Evolutionary conservation across 2,329 filamentous ascomycete genomes (phyloP), one percentile per base, ranked within the genome.

Genomic region (Triangularia verruculosa): DNA sequence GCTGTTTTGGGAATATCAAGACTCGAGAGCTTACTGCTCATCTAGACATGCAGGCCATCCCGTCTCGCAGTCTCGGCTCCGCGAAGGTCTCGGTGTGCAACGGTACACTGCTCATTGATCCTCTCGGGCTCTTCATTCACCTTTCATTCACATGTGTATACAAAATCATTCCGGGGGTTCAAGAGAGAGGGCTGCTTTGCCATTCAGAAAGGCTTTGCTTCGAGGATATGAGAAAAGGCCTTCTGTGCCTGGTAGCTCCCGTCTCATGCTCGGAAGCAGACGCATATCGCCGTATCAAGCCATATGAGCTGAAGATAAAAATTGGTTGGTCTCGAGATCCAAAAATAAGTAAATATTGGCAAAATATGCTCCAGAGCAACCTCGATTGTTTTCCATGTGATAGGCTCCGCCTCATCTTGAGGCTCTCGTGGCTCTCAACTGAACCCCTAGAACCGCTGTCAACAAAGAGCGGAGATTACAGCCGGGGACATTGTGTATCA

Each of bases 401-500:
- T 20, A 20, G 39, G 17, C 39, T 47, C 39, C 7, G 39, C 39
- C 39, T 17, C 39, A 47, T 47, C 4, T 47, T 9, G 8, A 47
- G 5, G 2, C 39, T 47, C 39, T 47, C 39, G 39, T 47, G 39
- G 39, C 39, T 20, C 39, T 47, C 39, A 20, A 20, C 39, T 47
- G 39, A 47, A 47, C 17, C 39, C 39, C 39, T 47, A 17, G 20
- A 32, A 12, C 39, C 39, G 39, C 39, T 47, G 39, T 47, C 39
- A 47, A 47, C 39, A 25, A 32, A 58, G 56, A 15, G 11, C 56
- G 56, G 56, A 58, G 39, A 58, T 58, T 58, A 43, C 30, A 39
- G 13, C 12, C 27, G 15, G 12, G 30, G n/a, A 6, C 39, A 47
- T 20, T 47, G 39, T 47, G 39, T 47, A 47, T 47, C 39, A 47